Evolutionary conservation across 495 filamentous ascomycete genomes (phyloP).

Genomic region (Aspergillus leporis): DNA sequence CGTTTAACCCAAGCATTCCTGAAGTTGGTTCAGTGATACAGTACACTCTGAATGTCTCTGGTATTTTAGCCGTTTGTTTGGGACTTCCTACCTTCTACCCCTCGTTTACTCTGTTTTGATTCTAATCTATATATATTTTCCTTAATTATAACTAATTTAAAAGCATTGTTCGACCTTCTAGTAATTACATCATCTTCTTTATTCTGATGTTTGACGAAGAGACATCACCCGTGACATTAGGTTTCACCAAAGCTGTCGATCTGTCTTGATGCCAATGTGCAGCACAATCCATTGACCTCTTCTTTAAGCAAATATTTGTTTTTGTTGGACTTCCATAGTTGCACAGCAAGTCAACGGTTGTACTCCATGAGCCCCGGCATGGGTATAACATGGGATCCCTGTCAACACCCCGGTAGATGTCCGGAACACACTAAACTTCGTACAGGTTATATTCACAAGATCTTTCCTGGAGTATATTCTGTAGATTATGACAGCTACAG

Average conservation of each 20-base stretch:
- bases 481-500: neutral
- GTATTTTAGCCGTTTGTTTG: too few species aligned
- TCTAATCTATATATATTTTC: too few species aligned
- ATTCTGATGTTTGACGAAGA: neutral
- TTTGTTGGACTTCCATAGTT: neutral
- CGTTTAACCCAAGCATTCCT: too few species aligned
- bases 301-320: neutral
- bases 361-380: neutral
- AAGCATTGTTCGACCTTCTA: neutral
- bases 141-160: too few species aligned
- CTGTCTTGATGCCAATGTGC: neutral
- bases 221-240: neutral
- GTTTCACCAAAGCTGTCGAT: conserved; percentile 3
- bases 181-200: neutral
- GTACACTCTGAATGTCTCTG: too few species aligned
- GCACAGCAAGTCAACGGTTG: neutral
- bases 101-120: too few species aligned
- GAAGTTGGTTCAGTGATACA: too few species aligned
- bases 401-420: neutral
- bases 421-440: neutral
- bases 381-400: neutral
- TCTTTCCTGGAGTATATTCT: neutral
- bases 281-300: neutral
- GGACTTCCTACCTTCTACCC: too few species aligned
- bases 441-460: neutral